Evolutionary conservation across 306 rosid genomes (phyloP).

Genomic region (Spatholobus suberectus): DNA sequence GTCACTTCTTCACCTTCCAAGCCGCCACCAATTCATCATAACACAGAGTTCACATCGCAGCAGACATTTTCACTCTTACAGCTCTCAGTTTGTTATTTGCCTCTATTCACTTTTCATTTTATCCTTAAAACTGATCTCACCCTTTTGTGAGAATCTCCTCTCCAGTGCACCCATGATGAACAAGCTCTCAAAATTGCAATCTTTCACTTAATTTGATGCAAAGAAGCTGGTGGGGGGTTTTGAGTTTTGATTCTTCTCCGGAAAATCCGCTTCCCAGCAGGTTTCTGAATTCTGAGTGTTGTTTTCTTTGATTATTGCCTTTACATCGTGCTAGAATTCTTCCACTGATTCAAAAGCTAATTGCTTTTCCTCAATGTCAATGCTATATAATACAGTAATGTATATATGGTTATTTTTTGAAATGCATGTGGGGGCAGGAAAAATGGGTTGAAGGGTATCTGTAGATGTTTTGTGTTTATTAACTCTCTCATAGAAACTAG

Average conservation of each 20-base stretch:
- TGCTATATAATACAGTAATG: neutral
- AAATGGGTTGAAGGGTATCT: slow-evolving; percentile 8
- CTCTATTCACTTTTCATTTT: neutral
- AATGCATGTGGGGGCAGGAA: neutral
- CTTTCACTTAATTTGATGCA: neutral
- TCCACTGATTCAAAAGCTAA: neutral
- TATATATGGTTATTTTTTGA: neutral
- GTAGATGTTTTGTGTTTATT: no score
- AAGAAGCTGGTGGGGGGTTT: neutral
- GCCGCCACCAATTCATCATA: neutral
- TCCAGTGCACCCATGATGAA: neutral
- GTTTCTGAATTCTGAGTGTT: neutral
- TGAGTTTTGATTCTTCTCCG: neutral
- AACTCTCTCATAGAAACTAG: no score
- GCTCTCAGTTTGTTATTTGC: neutral
- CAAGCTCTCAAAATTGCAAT: neutral
- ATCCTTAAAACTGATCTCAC: neutral
- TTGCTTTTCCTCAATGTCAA: neutral
- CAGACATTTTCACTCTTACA: neutral
- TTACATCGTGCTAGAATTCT: neutral
- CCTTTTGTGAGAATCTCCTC: neutral
- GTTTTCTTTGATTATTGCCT: no score
- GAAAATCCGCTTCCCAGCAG: slow-evolving; percentile 9
- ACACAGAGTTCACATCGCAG: neutral
- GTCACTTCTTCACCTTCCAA: no score